These are phyloP conservation scores for Thielaviopsis populi DNA, from an alignment of 2,329 filamentous ascomycete species.

Conservation along the genomic window DNA sequence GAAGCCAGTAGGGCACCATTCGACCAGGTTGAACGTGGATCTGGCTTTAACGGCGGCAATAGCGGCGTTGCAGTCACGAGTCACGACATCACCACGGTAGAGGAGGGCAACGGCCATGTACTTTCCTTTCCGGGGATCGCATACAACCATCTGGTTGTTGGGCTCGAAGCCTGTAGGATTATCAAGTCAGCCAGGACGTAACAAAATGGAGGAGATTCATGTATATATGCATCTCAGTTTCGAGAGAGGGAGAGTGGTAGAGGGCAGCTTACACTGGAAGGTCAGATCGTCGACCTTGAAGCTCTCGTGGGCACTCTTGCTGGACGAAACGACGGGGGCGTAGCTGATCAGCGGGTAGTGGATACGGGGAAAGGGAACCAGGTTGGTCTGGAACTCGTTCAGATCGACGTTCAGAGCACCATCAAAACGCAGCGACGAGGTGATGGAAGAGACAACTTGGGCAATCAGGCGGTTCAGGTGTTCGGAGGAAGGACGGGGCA, in stretches of 20 bases:
- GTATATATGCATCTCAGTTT: no score
- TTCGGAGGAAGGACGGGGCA: slow-evolving; percentile 53
- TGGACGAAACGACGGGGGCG: slow-evolving; percentile 53
- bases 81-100: slow-evolving; percentile 57
- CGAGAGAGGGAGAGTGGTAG: no score
- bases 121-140: slow-evolving; percentile 58
- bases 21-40: slow-evolving; percentile 56
- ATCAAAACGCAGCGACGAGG: slow-evolving; percentile 56
- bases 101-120: slow-evolving; percentile 62
- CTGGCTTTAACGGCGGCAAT: slow-evolving; percentile 55
- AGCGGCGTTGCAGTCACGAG: slow-evolving; percentile 52
- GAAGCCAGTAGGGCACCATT: slow-evolving; percentile 64
- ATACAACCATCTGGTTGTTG: slow-evolving; percentile 67
- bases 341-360: slow-evolving; percentile 63
- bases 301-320: slow-evolving; percentile 72
- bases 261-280: slow-evolving; percentile 47
- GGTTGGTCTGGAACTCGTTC: slow-evolving; percentile 65
- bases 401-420: slow-evolving; percentile 59
- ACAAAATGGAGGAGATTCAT: neutral
- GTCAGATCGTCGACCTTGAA: slow-evolving; percentile 71
- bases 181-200: neutral
- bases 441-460: slow-evolving; percentile 61
- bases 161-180: slow-evolving; percentile 48
- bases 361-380: slow-evolving; percentile 59
- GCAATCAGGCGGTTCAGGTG: slow-evolving; percentile 60